Evolutionary conservation across 192 early-diverging fungal genomes (phyloP).

Genomic region (Coemansia sp.): DNA sequence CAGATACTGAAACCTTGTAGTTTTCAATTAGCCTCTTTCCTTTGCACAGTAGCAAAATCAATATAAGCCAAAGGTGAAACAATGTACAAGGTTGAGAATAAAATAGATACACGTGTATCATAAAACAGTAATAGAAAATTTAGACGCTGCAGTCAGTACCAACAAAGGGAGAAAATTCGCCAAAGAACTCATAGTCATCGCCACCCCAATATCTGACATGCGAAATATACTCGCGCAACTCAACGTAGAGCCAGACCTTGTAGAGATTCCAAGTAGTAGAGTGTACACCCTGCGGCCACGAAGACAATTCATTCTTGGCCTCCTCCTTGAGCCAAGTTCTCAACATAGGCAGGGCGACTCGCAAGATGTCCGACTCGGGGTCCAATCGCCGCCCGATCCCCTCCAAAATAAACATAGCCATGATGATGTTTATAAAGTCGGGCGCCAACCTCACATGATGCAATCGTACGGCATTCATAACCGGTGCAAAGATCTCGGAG

Average conservation of each 20-base stretch:
- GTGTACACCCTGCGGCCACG: slow-evolving; percentile 5
- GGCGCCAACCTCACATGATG: slow-evolving; percentile 95
- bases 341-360: slow-evolving; percentile 75
- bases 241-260: slow-evolving; percentile 53
- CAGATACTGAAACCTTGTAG: background rate
- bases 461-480: slow-evolving; percentile 84
- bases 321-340: slow-evolving; percentile 58
- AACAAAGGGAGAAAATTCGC: slow-evolving; percentile 48
- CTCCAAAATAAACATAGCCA: slow-evolving; percentile 91
- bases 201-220: slow-evolving; percentile 43
- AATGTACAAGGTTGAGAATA: background rate
- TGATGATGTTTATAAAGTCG: slow-evolving; percentile 92
- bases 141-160: slow-evolving; percentile 32
- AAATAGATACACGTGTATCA: background rate
- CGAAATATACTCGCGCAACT: slow-evolving; percentile 50
- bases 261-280: slow-evolving; percentile 32
- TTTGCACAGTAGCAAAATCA: slow-evolving; percentile 1
- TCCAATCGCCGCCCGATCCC: slow-evolving; percentile 92
- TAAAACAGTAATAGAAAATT: background rate
- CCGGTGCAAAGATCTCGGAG: slow-evolving; percentile 75
- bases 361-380: slow-evolving; percentile 89
- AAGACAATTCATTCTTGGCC: slow-evolving; percentile 29
- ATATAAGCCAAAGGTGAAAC: background rate
- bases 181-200: slow-evolving; percentile 53
- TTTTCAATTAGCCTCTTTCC: background rate